These are phyloP conservation scores for Erigeron philadelphicus DNA, from an alignment of 140 eudicot genomes.

Conservation along the genomic window DNA sequence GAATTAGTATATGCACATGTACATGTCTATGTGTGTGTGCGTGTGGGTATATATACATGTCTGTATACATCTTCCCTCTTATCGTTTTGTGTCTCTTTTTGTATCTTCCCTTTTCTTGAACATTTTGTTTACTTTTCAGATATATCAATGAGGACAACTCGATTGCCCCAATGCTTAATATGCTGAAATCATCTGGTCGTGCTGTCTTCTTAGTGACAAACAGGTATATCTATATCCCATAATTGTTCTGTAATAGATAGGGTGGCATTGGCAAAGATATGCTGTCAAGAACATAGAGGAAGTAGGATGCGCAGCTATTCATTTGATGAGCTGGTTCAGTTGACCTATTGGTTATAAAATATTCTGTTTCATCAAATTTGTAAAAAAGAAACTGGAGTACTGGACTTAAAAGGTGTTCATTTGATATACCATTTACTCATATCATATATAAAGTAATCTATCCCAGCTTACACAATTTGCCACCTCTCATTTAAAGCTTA, in stretches of 20 bases:
- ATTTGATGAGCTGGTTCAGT: conserved; percentile 1
- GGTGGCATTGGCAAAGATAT: conserved; percentile 6
- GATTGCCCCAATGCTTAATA: conserved; percentile 83
- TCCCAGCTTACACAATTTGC: background rate
- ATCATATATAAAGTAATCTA: background rate
- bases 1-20: background rate
- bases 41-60: background rate
- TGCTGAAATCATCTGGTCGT: conserved; percentile 81
- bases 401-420: background rate
- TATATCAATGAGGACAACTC: conserved; percentile 75
- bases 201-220: conserved; percentile 85
- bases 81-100: conserved; percentile 4
- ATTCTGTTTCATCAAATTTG: background rate
- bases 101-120: background rate
- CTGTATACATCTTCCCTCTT: background rate
- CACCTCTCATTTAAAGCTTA: background rate
- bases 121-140: conserved; percentile 36
- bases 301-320: too few species aligned
- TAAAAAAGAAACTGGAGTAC: too few species aligned
- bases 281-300: background rate
- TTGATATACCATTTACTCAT: background rate
- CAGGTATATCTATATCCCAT: conserved; percentile 45
- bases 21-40: too few species aligned
- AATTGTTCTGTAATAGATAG: conserved; percentile 1
- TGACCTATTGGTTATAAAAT: conserved; percentile 10